A percentile compares a stretch with the other conserved stretches of the same genome.
phyloP scores from a whole-genome alignment of 305 asterid genomes.

The Rubia peregrina region DNA sequence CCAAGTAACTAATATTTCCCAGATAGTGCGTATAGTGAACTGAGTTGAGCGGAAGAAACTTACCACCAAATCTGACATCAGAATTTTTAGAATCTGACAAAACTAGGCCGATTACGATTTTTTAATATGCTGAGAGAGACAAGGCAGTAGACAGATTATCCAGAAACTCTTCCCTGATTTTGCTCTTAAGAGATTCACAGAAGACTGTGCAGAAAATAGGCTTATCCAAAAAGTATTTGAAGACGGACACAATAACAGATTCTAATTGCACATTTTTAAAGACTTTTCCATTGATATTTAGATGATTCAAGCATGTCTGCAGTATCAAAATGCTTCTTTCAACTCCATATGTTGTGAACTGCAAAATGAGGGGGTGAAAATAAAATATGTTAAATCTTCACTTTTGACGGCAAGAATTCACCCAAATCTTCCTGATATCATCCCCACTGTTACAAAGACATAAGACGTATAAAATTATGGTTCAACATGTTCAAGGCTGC shows the following conservation, averaged over 20 bases:
- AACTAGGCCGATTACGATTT: constrained; percentile 79
- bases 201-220: constrained; percentile 76
- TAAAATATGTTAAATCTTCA: neutral
- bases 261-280: constrained; percentile 52
- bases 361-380: constrained; percentile 20
- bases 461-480: constrained; percentile 61
- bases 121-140: constrained; percentile 56
- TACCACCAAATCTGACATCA: constrained; percentile 69
- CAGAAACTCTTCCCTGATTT: constrained; percentile 59
- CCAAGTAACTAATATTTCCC: neutral
- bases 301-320: constrained; percentile 58
- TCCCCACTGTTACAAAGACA: constrained; percentile 60
- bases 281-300: constrained; percentile 51
- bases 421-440: constrained; percentile 67
- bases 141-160: constrained; percentile 56
- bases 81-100: constrained; percentile 64
- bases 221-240: constrained; percentile 61
- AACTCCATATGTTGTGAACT: constrained; percentile 53
- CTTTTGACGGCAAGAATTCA: constrained; percentile 68
- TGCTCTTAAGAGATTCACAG: constrained; percentile 54
- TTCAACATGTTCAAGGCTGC: constrained; percentile 85
- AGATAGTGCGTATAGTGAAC: neutral
- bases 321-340: constrained; percentile 78
- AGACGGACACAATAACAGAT: constrained; percentile 57
- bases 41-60: constrained; percentile 20